Evolutionary conservation across 2,329 filamentous ascomycete species (phyloP).

Genomic region (Aspergillus jensenii): DNA sequence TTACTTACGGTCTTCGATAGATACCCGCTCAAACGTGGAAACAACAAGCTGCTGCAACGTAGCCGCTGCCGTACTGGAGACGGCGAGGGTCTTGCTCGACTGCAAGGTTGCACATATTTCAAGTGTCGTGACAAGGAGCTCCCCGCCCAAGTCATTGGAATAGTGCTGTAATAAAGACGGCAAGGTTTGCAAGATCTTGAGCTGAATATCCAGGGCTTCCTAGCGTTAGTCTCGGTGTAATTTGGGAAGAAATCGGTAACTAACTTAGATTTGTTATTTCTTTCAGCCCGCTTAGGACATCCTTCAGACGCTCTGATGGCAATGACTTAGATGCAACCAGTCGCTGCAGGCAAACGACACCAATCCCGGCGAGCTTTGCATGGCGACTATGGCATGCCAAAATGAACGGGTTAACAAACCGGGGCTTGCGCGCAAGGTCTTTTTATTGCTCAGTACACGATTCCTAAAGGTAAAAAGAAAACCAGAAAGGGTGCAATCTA

Average conservation of each 20-base stretch:
- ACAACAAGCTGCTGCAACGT: slow-evolving; percentile 92
- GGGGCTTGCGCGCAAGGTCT: slow-evolving; percentile 80
- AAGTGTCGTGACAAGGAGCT: slow-evolving; percentile 75
- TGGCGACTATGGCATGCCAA: slow-evolving; percentile 90
- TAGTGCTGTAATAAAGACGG: slow-evolving; percentile 92
- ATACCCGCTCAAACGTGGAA: slow-evolving; percentile 89
- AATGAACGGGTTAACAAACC: slow-evolving; percentile 91
- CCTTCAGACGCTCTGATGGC: slow-evolving; percentile 74
- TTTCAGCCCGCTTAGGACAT: slow-evolving; percentile 83
- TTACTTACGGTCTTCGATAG: slow-evolving; percentile 71
- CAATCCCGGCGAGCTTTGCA: slow-evolving; percentile 83
- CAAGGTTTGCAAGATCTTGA: slow-evolving; percentile 91
- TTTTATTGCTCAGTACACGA: slow-evolving; percentile 28
- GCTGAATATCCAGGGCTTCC: slow-evolving; percentile 76
- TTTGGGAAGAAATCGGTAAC: slow-evolving; percentile 24
- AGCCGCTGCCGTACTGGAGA: slow-evolving; percentile 95
- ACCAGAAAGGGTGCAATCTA: slow-evolving; percentile 21
- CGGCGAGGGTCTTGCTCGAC: slow-evolving; percentile 85
- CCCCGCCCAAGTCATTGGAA: slow-evolving; percentile 73
- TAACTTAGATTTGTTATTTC: slow-evolving; percentile 73
- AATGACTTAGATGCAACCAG: slow-evolving; percentile 80
- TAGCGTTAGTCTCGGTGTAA: slow-evolving; percentile 20
- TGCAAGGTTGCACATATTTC: slow-evolving; percentile 92
- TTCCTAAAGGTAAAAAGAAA: background rate
- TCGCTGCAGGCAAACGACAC: slow-evolving; percentile 83